A percentile compares a stretch with the other conserved stretches of the same genome.
Conservation (phyloP, 2,329 filamentous ascomycete genomes). For the Cytospora paraplurivora region DNA sequence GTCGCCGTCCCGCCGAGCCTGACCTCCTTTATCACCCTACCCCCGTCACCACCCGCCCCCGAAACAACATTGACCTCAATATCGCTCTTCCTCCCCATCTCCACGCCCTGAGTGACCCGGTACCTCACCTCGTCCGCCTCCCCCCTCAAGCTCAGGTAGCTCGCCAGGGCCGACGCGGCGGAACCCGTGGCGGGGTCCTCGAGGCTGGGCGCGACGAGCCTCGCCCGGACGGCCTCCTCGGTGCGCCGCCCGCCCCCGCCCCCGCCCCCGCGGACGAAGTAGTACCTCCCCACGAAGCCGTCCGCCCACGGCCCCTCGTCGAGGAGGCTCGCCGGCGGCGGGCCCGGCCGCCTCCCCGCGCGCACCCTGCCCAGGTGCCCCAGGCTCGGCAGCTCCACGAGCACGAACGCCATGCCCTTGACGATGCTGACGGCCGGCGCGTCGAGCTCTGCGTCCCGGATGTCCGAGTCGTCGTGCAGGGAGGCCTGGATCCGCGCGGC, state of each 20-base stretch:
- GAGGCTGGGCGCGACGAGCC: slow-evolving; percentile 58
- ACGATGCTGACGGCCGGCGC: slow-evolving; percentile 65
- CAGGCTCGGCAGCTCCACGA: slow-evolving; percentile 62
- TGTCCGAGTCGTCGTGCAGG: slow-evolving; percentile 35
- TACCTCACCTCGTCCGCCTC: slow-evolving; percentile 45
- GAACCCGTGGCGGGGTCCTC: slow-evolving; percentile 67
- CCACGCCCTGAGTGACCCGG: slow-evolving; percentile 65
- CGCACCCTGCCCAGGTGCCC: slow-evolving; percentile 55
- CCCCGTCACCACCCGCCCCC: slow-evolving; percentile 7
- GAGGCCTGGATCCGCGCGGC: slow-evolving; percentile 35
- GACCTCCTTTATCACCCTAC: slow-evolving; percentile 33
- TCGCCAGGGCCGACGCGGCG: slow-evolving; percentile 59
- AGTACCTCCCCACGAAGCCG: slow-evolving; percentile 56
- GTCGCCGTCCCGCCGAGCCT: slow-evolving; percentile 36
- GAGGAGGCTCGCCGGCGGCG: too few species aligned
- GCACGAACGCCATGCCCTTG: slow-evolving; percentile 73
- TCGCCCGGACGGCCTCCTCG: slow-evolving; percentile 47
- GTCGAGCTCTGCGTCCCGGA: slow-evolving; percentile 42
- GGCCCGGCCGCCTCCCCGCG: slow-evolving; percentile 36
- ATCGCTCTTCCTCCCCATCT: slow-evolving; percentile 63
- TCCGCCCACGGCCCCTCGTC: slow-evolving; percentile 56
- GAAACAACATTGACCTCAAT: slow-evolving; percentile 50
- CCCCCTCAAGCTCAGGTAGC: slow-evolving; percentile 53
- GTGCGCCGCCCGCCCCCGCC: slow-evolving; percentile 28
- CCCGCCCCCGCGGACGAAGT: slow-evolving; percentile 53